Conservation (phyloP, 352 stramenopile genomes). For the Pythium sp. region DNA sequence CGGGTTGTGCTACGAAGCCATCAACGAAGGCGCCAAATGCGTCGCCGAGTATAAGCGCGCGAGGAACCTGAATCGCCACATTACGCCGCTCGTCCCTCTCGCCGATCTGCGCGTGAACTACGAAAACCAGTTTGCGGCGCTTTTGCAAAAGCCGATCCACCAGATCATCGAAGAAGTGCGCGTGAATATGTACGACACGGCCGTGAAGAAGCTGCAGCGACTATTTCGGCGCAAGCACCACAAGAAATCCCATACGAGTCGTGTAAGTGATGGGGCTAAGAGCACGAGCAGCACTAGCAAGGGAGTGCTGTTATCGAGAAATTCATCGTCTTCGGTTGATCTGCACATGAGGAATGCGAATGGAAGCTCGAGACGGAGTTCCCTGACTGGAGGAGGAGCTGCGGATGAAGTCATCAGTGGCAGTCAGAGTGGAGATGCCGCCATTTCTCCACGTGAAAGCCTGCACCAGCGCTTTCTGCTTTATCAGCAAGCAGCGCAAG, state of each 20-base stretch:
- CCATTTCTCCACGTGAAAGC: neutral
- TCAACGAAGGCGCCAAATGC: slow-evolving; percentile 47
- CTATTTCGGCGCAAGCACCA: slow-evolving; percentile 51
- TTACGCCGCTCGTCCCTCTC: slow-evolving; percentile 37
- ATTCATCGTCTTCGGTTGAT: neutral
- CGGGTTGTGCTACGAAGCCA: slow-evolving; percentile 51
- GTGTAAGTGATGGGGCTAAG: neutral
- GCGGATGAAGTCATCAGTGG: neutral
- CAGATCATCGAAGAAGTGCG: slow-evolving; percentile 60
- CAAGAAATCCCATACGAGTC: neutral
- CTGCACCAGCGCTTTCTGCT: slow-evolving; percentile 16
- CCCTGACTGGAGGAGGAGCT: neutral
- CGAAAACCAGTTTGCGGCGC: slow-evolving; percentile 41
- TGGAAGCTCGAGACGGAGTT: neutral
- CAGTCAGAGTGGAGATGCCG: neutral
- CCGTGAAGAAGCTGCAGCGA: slow-evolving; percentile 55
- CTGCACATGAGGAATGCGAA: neutral
- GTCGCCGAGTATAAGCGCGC: slow-evolving; percentile 66
- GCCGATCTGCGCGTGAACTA: slow-evolving; percentile 42
- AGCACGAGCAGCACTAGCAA: neutral
- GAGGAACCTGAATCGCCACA: slow-evolving; percentile 61
- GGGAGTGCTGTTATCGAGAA: neutral
- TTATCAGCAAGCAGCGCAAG: slow-evolving; percentile 8
- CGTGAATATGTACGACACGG: slow-evolving; percentile 53
- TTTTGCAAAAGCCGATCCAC: slow-evolving; percentile 41